A percentile compares a stretch with the other conserved stretches of the same genome.
Evolutionary conservation across 441 rosid species (phyloP).

Genomic region (Syzygium malaccense): DNA sequence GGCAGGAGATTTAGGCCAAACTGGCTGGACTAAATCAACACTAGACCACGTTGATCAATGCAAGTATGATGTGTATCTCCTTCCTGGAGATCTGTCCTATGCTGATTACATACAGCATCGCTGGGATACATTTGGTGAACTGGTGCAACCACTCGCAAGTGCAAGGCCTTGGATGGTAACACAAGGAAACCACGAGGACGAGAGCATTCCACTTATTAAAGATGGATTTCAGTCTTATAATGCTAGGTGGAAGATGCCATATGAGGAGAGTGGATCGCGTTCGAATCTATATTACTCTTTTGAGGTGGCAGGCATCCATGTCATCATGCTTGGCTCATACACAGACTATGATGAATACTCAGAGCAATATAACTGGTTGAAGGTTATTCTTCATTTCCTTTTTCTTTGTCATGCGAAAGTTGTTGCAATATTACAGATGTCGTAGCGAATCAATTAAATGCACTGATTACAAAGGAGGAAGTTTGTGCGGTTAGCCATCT

Average conservation of each 20-base stretch:
- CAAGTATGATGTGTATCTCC: conserved; percentile 67
- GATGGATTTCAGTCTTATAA: conserved; percentile 74
- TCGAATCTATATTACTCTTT: conserved; percentile 95
- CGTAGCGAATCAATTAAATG: not conserved
- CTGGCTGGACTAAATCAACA: conserved; percentile 95
- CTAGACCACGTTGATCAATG: conserved; percentile 76
- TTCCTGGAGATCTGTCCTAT: conserved; percentile 94
- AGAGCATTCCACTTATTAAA: conserved; percentile 52
- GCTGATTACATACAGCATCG: conserved; percentile 79
- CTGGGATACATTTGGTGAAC: conserved; percentile 91
- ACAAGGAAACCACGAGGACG: conserved; percentile 88
- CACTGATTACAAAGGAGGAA: not conserved
- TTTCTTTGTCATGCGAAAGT: not conserved
- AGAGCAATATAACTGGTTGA: conserved; percentile 79
- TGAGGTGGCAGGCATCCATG: conserved; percentile 80
- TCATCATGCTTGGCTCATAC: conserved; percentile 88
- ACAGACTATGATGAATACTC: conserved; percentile 62
- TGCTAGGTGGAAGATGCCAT: conserved; percentile 97
- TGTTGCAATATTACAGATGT: not conserved
- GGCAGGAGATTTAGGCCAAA: conserved; percentile 95
- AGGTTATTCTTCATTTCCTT: conserved; percentile 30
- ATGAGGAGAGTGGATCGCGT: conserved; percentile 76
- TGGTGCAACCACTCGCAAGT: conserved; percentile 92
- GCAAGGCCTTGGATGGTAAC: conserved; percentile 99
- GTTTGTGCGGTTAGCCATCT: not conserved